Evolutionary conservation across 2,329 filamentous ascomycete species (phyloP).

Genomic region (Coniochaeta sp.): DNA sequence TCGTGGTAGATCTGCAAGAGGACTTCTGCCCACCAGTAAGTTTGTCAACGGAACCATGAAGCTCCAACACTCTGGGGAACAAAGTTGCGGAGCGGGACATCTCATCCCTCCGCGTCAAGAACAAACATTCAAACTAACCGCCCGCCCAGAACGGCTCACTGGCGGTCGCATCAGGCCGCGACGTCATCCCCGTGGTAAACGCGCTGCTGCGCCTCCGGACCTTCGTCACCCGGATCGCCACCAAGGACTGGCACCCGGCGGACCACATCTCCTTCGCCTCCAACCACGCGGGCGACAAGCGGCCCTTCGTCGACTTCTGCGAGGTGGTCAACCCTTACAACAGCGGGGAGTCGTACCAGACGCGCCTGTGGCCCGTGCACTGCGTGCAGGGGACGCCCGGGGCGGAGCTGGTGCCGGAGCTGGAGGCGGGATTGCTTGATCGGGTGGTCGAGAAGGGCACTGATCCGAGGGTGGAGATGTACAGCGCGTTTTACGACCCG

Average conservation of each 20-base stretch:
- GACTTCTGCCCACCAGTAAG: conserved; percentile 89
- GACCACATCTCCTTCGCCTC: conserved; percentile 83
- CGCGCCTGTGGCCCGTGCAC: conserved; percentile 82
- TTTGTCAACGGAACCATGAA: neutral
- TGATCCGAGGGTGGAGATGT: conserved; percentile 77
- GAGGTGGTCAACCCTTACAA: conserved; percentile 62
- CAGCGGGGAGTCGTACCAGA: conserved; percentile 53
- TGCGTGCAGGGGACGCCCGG: conserved; percentile 73
- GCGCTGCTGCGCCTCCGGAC: conserved; percentile 60
- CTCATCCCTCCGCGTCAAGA: neutral
- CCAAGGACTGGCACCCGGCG: conserved; percentile 84
- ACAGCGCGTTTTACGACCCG: conserved; percentile 81
- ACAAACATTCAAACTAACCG: conserved; percentile 6
- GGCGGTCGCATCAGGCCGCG: conserved; percentile 66
- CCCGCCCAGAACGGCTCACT: conserved; percentile 69
- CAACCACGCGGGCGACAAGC: conserved; percentile 64
- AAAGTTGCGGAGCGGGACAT: neutral
- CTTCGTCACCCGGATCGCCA: conserved; percentile 71
- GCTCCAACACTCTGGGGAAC: neutral
- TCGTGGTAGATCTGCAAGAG: conserved; percentile 86
- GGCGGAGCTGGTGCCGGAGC: conserved; percentile 64
- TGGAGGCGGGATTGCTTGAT: conserved; percentile 57
- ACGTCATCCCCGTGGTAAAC: conserved; percentile 67
- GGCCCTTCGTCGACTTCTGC: conserved; percentile 59
- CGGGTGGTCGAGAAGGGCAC: conserved; percentile 70